Evolutionary conservation across 805 yeast species (phyloP), one percentile per base, ranked within the genome.

Genomic region (Ogataea pilisensis): DNA sequence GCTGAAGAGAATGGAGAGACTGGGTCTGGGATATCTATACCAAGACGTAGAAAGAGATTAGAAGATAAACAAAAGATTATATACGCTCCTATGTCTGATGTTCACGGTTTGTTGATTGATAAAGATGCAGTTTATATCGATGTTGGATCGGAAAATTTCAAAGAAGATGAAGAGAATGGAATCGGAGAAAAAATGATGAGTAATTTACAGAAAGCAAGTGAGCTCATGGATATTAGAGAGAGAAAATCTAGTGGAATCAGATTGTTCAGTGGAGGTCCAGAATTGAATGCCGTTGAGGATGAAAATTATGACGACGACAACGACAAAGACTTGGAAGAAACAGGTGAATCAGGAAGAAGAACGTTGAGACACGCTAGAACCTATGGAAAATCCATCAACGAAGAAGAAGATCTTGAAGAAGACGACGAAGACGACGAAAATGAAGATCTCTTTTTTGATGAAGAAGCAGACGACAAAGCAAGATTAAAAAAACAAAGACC

Each of bases 1-100:
- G 83, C 84, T n/a, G 77, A 77, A 16, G 78, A 74, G 7, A 72
- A 73, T 17, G 85, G 84, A 8, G 78, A 75, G 41, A 63, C 66
- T 4, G 63, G 68, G 11, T 62, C 66, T 5, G 7, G 16, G 4
- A 14, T 19, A 42, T 70, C 75, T 25, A 74, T 80, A 2, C 61
- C 72, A 2, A 69, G 75, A 51, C 80, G 96, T 62, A 76, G 97
- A 57, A 86, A 88, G 60, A 77, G 98, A 58, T 76, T 93, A 39
- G 98, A 93, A 50, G 99, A 93, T 57, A 87, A 83, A 53, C 95
- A 88, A 60, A 93, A 90, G 61, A 78, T 88, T 50, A 88, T 93
- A 2, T 93, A 95, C 63, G 99, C 99, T 0, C 99, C 99, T 37
- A 93, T 93, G 99, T 86, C 97, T 35, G 98, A 93, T 64, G 96